Base-by-base conservation (phyloP, 2,329 filamentous ascomycete genomes). In the Aspergillus sp. region DNA sequence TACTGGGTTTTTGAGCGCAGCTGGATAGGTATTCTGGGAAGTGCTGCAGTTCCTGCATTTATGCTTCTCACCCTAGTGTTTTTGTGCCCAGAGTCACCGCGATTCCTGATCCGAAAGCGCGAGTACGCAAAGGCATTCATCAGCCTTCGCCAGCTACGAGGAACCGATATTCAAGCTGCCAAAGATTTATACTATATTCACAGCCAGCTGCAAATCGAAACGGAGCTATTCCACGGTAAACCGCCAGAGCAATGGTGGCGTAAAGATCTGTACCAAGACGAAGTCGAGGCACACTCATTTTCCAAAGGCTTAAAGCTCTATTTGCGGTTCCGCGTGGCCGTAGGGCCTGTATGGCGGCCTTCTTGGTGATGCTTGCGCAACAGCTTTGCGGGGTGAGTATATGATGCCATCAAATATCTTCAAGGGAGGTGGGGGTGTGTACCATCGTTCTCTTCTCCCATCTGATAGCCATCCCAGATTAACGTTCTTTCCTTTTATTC, bases 1-100 rank as follows among this genome's bases (percentile, higher is more conserved):
- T 53, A 57, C 11, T 61, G 55, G 56, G 59, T 65, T 15, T 57
- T 27, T 3, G 42, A 73, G 74, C 41, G 67, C 73, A 39, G 53
- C 2, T 82, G 80, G 79, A 66, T 79, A 5, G 67, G 81, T 17
- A 76, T 80, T 57, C 66, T 81, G 11, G 79, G 77, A 1, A 78
- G 74, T 0, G 77, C 79, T 4, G 79, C 79, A 53, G 76, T 81
- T 47, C 79, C 79, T 3, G 78, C 79, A 5, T 65, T 80, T 0
- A 73, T 77, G 2, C 67, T 83, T 9, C 58, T 75, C 2, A 30
- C 80, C n/a, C 77, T 79, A 1, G 77, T 82, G 15, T 78, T 69
- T 50, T 75, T 77, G 54, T 75, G 76, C 22, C 77, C 77, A 0
- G 69, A 74, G 52, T 77, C 73, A 1, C 73, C 75, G 9, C 68